Evolutionary conservation across 345 rosid species (phyloP), one percentile per base, ranked within the genome.

Genomic region (Boechera retrofracta): DNA sequence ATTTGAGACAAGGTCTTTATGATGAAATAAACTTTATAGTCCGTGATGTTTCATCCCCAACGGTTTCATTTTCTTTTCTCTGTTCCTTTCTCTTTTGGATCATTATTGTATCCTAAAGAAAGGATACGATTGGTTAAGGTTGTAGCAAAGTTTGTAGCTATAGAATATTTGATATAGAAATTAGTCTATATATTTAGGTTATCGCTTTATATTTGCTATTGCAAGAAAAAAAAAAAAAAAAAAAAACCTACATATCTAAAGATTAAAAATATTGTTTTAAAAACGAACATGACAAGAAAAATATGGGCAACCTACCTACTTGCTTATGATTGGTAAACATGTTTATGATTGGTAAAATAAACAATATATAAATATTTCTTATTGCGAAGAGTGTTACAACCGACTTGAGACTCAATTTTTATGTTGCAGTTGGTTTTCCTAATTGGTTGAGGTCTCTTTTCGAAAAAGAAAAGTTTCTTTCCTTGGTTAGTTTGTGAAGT

Each of bases 1-100:
- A 2, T 57, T 28, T 49, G 62, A 38, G 53, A 67, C 68, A 66
- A 45, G 0, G 26, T 26, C 73, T 66, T 74, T 57, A 75, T 67
- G 67, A 49, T 67, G 67, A 58, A 49, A 58, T 24, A 28, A 48
- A 59, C 54, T 39, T 24, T 49, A 6, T 35, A 28, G 26, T 3
- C 54, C 12, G 47, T 76, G 74, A 45, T 65, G 64, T 54, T 8
- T 64, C 71, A 31, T 13, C 64, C 55, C 35, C 71, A 54, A 53
- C 64, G 28, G 47, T 18, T 54, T 45, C 57, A 64, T 56, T 56
- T 47, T 45, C 39, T 16, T 31, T 31, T 18, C 64, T 41, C 42
- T 10, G 8, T 13, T 26, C 3, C 5, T 16, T 42, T 28, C 3
- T 65, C 54, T 64, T 44, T 44, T 64, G 24, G 36, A 26, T 66